phyloP scores from a whole-genome alignment of 805 yeast species.

The Kodamaea restingae region DNA sequence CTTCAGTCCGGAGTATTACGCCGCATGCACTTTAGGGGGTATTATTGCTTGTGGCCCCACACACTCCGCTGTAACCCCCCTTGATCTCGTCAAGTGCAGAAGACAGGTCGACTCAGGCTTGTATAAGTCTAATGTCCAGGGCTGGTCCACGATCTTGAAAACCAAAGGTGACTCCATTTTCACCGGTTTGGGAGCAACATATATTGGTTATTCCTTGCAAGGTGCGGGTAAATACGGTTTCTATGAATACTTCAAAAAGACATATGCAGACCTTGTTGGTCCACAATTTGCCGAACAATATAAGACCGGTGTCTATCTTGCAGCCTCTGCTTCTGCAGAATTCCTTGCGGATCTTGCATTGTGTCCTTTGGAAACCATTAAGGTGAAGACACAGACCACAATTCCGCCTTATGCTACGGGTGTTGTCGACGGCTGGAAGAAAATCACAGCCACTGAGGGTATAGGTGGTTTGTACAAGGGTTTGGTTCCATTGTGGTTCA shows the following conservation, averaged over 20 bases:
- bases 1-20: constrained; percentile 60
- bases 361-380: constrained; percentile 94
- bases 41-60: constrained; percentile 94
- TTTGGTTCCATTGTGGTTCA: constrained; percentile 85
- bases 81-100: constrained; percentile 91
- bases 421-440: constrained; percentile 62
- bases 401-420: constrained; percentile 76
- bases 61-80: constrained; percentile 87
- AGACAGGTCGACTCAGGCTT: constrained; percentile 76
- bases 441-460: constrained; percentile 66
- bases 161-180: constrained; percentile 77
- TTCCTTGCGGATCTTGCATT: constrained; percentile 84
- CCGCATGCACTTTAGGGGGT: constrained; percentile 75
- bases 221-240: constrained; percentile 98
- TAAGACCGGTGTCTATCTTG: constrained; percentile 70
- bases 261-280: constrained; percentile 66
- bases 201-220: constrained; percentile 88
- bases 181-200: constrained; percentile 91
- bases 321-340: constrained; percentile 92
- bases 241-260: constrained; percentile 85
- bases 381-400: constrained; percentile 90
- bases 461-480: constrained; percentile 80
- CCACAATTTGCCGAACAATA: constrained; percentile 55
- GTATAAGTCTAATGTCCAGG: constrained; percentile 74
- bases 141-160: constrained; percentile 71